Base-by-base conservation (phyloP, 106 monocot genomes). In the Dendrobium chrysotoxum region DNA sequence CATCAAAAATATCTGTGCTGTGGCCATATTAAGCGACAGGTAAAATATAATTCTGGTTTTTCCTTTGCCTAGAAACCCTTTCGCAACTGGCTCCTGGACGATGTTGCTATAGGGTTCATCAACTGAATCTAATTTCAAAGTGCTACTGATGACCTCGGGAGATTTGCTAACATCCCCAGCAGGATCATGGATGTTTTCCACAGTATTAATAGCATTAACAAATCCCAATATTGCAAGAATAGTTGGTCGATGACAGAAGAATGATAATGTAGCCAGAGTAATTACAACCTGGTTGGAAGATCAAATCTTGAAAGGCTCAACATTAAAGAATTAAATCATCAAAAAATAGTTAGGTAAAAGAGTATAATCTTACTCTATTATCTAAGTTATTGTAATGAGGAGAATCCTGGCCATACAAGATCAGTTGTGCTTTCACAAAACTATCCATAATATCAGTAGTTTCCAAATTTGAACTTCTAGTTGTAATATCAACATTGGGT, bases 181-280 rank as follows among this genome's bases (percentile, higher is more conserved):
- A 53, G 50, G 64, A 31, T 47, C 31, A 28, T 41, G 47, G 68
- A 73, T 80, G 40, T 67, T 87, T 67, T 99, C 88, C 15, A 47
- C 64, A 80, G 83, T 46, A 82, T 90, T 99, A 72, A 99, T 88
- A 71, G 91, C 89, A 86, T 92, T 91, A 40, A 85, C 81, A 85
- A 95, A 95, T 75, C 87, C 93, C 85, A 99, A 65, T 61, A 91
- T 92, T 55, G 93, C 95, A 87, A 95, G 86, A 79, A 99, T 90
- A 55, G 99, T 99, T 30, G 99, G 99, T 42, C 99, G 91, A 80
- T 95, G 88, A 76, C 92, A 99, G 81, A 90, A 99, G 80, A 99
- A 99, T 17, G 99, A 90, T 58, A 99, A 83, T 30, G 91, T 91
- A 45, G 91, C 93, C 67, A 99, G 80, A n/a, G 81, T 93, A 53